A percentile compares a stretch with the other conserved stretches of the same genome.
Conservation (phyloP, 2,329 filamentous ascomycete genomes). For the Apiospora aurea region DNA sequence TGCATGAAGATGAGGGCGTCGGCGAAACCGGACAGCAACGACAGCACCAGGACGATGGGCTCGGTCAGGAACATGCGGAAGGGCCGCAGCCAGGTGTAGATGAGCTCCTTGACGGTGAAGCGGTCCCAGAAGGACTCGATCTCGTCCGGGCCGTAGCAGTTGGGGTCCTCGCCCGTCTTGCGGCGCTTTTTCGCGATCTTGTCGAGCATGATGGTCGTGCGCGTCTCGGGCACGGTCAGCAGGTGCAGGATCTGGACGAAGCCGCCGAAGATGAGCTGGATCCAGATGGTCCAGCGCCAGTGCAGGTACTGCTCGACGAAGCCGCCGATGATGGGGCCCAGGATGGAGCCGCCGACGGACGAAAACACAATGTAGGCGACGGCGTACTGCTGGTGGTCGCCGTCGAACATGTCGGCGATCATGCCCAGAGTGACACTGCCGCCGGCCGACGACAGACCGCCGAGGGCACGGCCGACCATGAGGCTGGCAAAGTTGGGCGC, state of each 20-base stretch:
- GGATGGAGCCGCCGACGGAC: constrained; percentile 77
- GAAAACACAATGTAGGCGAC: constrained; percentile 81
- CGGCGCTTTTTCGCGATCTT: constrained; percentile 78
- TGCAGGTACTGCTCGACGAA: constrained; percentile 71
- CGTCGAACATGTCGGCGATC: constrained; percentile 77
- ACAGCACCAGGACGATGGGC: constrained; percentile 68
- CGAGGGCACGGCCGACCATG: constrained; percentile 73
- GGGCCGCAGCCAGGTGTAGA: constrained; percentile 63
- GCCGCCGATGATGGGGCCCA: constrained; percentile 81
- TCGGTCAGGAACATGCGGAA: constrained; percentile 71
- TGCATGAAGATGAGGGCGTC: constrained; percentile 74
- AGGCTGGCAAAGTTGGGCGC: constrained; percentile 76
- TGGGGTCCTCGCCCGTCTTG: constrained; percentile 62
- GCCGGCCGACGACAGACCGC: constrained; percentile 74
- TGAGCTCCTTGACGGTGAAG: constrained; percentile 49
- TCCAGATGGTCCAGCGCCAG: constrained; percentile 80
- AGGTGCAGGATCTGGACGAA: constrained; percentile 73
- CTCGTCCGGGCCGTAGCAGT: constrained; percentile 78
- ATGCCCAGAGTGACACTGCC: constrained; percentile 78
- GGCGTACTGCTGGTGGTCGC: constrained; percentile 76
- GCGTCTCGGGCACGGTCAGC: constrained; percentile 77
- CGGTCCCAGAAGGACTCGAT: constrained; percentile 54
- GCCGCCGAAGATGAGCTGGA: constrained; percentile 80
- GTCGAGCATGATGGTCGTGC: constrained; percentile 80
- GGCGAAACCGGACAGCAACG: constrained; percentile 67